Evolutionary conservation across 1,284 basidiomycete species (phyloP).

Genomic region (Leccinum colubrinum): DNA sequence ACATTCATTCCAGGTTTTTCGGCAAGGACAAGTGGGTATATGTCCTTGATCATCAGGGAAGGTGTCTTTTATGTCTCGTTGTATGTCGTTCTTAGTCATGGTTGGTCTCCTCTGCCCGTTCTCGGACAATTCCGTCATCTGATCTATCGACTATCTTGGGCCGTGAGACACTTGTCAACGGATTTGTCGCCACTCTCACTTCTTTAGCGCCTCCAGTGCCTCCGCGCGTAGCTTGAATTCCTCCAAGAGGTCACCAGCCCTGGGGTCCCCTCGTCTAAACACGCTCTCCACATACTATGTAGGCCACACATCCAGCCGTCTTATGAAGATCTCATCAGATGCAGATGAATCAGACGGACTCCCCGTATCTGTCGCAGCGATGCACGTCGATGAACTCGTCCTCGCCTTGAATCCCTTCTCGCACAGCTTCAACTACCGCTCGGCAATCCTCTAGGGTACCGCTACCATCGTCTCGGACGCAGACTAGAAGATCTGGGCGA

Average conservation of each 20-base stretch:
- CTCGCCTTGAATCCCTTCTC: constrained; percentile 25
- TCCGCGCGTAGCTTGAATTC: too few relatives aligned
- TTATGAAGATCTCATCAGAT: constrained; percentile 22
- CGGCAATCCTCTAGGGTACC: constrained; percentile 23
- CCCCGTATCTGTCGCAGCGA: constrained; percentile 22
- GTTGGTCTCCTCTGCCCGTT: too few relatives aligned
- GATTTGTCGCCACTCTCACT: too few relatives aligned
- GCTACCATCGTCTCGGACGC: constrained; percentile 15
- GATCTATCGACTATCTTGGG: too few relatives aligned
- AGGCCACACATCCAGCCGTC: constrained; percentile 27
- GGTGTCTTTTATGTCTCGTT: too few relatives aligned
- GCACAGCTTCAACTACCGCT: constrained; percentile 28
- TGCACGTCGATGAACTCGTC: constrained; percentile 27
- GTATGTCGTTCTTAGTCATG: too few relatives aligned
- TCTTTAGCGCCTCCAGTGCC: too few relatives aligned
- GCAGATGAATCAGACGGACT: constrained; percentile 9
- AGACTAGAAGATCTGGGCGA: constrained; percentile 27
- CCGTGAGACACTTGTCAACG: too few relatives aligned
- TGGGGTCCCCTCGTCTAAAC: background rate
- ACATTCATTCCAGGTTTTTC: too few relatives aligned
- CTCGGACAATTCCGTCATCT: too few relatives aligned
- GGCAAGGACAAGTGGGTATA: too few relatives aligned
- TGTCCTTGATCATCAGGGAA: too few relatives aligned
- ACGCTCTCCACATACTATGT: background rate
- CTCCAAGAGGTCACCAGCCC: background rate